Evolutionary conservation across 2,329 filamentous ascomycete species (phyloP).

Genomic region (Corynespora cassiicola): DNA sequence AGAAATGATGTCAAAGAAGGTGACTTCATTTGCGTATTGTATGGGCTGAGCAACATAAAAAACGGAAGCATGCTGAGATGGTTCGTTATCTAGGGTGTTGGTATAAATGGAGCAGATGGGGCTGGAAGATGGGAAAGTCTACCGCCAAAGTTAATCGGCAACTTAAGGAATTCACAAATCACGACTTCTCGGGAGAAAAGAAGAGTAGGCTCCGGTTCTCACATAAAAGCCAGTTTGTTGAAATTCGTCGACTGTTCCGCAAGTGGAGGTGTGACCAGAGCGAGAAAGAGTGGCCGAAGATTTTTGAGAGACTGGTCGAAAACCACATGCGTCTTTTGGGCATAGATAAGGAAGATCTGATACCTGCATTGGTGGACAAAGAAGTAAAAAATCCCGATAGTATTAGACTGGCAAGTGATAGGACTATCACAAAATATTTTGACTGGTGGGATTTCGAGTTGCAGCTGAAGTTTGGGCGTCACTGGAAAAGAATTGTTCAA

Average conservation of each 20-base stretch:
- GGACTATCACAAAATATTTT: too few relatives aligned
- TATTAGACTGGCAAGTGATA: too few relatives aligned
- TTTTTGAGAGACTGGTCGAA: neutral
- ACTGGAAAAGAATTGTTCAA: neutral
- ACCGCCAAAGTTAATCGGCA: neutral
- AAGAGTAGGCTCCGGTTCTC: neutral
- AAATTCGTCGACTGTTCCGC: slow-evolving; percentile 1
- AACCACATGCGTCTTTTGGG: neutral
- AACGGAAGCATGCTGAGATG: neutral
- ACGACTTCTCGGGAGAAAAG: slow-evolving; percentile 1
- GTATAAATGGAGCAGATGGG: neutral
- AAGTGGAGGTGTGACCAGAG: neutral
- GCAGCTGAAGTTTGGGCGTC: slow-evolving; percentile 1
- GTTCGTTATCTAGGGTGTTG: neutral
- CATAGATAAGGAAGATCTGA: neutral
- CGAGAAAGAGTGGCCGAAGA: slow-evolving; percentile 1
- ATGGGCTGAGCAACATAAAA: slow-evolving; percentile 13
- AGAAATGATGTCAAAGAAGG: slow-evolving; percentile 11
- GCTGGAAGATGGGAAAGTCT: neutral
- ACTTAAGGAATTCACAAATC: slow-evolving; percentile 1
- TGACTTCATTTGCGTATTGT: slow-evolving; percentile 24
- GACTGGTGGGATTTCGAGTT: slow-evolving; percentile 11
- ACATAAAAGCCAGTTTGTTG: slow-evolving; percentile 3
- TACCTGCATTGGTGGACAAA: neutral
- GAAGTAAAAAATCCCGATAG: neutral